Evolutionary conservation across 2,329 filamentous ascomycete species (phyloP), one percentile per base, ranked within the genome.

Genomic region (Colletotrichum limetticola): DNA sequence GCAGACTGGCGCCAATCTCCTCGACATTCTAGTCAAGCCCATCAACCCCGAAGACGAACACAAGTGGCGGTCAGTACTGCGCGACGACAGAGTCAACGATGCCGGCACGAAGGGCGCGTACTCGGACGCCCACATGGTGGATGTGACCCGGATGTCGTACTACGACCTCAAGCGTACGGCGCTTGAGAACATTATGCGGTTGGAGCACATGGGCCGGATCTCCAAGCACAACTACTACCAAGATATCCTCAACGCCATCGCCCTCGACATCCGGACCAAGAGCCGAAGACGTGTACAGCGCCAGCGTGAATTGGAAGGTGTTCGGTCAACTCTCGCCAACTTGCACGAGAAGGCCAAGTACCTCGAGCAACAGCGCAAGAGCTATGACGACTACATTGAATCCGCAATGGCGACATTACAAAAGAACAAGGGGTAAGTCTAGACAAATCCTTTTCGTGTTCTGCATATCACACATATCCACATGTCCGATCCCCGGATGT

Each of bases 371-470:
- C 97, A 99, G 84, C 91, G 97, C 74, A 98, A 98, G 87, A 97
- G 93, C 76, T 99, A 99, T 85, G 98, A 99, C 81, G 95, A 99
- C 85, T 99, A 99, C 84, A 98, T 99, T 79, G 97, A 99, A 85
- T 95, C 98, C 82, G 96, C 97, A 61, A 98, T 99, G 94, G 89
- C 95, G 73, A 99, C 97, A 5, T 87, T 99, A 71, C 97, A 98
- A 83, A 98, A 94, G 84, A 97, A 98, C 83, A 98, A 98, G 84
- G 95, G 93, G 90, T 92, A 88, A 81, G 89, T 83, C 60, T 63
- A 66, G 22, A 35, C 16, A 32, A 11, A 24, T 26, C 59, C 11
- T 28, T 28, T 12, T 4, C 57, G n/a, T 62, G 32, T 9, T 16
- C 16, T 37, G n/a, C 16, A 46, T 30, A n/a, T 12, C 63, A 19